Percentiles rank a stretch among this genome's conserved stretches.
These are phyloP conservation scores for Tuber brumale DNA, from an alignment of 495 filamentous ascomycete genomes.

Conservation along the genomic window DNA sequence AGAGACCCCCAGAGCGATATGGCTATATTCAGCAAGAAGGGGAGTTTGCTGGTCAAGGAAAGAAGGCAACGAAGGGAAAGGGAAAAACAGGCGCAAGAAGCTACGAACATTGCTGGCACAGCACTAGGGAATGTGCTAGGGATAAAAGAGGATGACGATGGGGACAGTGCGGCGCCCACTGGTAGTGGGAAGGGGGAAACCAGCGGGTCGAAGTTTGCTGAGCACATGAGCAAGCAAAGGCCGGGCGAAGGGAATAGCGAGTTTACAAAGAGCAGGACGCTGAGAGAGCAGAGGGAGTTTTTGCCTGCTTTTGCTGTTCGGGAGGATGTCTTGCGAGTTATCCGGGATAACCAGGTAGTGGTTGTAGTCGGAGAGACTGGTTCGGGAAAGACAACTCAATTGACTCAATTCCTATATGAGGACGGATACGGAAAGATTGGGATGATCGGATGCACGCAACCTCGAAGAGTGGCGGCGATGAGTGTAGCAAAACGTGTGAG, in stretches of 20 bases:
- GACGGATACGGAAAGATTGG: slow-evolving; percentile 82
- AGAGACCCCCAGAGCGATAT: slow-evolving; percentile 95
- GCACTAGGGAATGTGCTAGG: slow-evolving; percentile 91
- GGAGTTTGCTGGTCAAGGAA: slow-evolving; percentile 87
- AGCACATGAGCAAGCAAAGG: slow-evolving; percentile 70
- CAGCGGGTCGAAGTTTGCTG: slow-evolving; percentile 73
- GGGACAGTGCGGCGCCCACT: slow-evolving; percentile 30
- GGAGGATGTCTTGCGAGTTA: slow-evolving; percentile 88
- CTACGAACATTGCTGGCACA: slow-evolving; percentile 88
- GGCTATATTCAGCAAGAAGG: slow-evolving; percentile 96
- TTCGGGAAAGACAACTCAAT: slow-evolving; percentile 92
- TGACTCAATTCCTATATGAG: slow-evolving; percentile 92
- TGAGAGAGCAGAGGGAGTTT: slow-evolving; percentile 87
- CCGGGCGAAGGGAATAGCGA: slow-evolving; percentile 71
- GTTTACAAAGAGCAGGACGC: slow-evolving; percentile 85
- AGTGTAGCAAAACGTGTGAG: slow-evolving; percentile 96
- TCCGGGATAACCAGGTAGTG: slow-evolving; percentile 93
- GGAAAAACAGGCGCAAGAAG: slow-evolving; percentile 90
- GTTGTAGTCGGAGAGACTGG: slow-evolving; percentile 97
- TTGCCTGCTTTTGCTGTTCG: slow-evolving; percentile 94
- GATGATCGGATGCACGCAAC: slow-evolving; percentile 95
- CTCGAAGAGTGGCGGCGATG: slow-evolving; percentile 93
- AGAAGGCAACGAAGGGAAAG: slow-evolving; percentile 85
- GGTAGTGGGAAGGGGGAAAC: slow-evolving; percentile 61
- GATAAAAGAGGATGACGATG: slow-evolving; percentile 71